phyloP scores from a whole-genome alignment of 2,329 filamentous ascomycete genomes.

The Chrysoporthe austroafricana region DNA sequence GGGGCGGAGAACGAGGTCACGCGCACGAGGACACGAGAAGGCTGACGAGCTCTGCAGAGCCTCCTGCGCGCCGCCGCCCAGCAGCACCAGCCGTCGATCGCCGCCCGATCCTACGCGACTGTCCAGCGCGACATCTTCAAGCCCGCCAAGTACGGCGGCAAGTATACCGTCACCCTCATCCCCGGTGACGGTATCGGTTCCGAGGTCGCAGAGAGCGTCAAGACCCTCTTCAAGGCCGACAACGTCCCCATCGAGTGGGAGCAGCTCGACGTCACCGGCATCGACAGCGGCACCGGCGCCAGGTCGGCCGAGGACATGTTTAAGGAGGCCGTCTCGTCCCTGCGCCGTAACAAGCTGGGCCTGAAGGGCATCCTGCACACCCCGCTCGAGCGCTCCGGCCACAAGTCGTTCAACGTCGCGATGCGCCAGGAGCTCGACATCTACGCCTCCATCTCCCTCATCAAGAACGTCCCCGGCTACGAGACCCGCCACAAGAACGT shows the following conservation, averaged over 20 bases:
- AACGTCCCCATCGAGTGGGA: constrained; percentile 98
- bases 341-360: constrained; percentile 98
- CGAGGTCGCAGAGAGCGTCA: constrained; percentile 94
- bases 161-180: constrained; percentile 98
- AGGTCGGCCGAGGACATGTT: constrained; percentile 88
- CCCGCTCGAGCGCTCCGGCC: constrained; percentile 92
- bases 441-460: constrained; percentile 94
- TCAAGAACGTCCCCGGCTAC: constrained; percentile 99
- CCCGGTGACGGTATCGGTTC: constrained; percentile 98
- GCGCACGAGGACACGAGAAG: not conserved
- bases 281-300: constrained; percentile 74
- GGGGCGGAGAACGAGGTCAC: not conserved
- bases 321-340: constrained; percentile 90
- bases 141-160: constrained; percentile 97
- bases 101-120: constrained; percentile 70
- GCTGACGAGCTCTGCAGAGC: constrained; percentile 45
- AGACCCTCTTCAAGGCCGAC: constrained; percentile 98
- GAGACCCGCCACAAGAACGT: constrained; percentile 96
- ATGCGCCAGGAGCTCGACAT: constrained; percentile 99
- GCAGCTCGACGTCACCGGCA: constrained; percentile 91
- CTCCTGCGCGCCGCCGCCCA: constrained; percentile 54
- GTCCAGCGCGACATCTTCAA: constrained; percentile 97
- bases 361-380: constrained; percentile 99
- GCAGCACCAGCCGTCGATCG: constrained; percentile 46
- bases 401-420: constrained; percentile 99